These are phyloP conservation scores for Jamesozyma hellenica DNA, from an alignment of 805 yeast genomes.

Conservation along the genomic window DNA sequence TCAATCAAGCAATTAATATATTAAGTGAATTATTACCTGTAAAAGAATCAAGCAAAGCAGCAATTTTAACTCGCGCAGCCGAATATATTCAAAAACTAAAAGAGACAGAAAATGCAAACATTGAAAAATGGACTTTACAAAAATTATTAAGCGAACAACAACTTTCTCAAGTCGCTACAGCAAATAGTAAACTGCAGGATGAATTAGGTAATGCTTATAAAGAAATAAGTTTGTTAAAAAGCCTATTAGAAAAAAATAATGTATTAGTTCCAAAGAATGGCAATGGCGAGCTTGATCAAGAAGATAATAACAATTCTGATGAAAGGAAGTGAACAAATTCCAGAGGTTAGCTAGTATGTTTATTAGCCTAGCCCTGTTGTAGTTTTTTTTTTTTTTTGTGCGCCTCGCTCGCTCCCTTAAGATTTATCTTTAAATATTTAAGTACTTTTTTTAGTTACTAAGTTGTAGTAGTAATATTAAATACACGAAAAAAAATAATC, in stretches of 20 bases:
- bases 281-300: constrained; percentile 2
- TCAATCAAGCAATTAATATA: constrained; percentile 77
- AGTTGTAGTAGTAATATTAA: too few relatives aligned
- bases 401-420: too few relatives aligned
- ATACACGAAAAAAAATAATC: too few relatives aligned
- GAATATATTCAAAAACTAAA: constrained; percentile 84
- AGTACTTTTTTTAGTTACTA: too few relatives aligned
- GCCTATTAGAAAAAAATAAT: constrained; percentile 22
- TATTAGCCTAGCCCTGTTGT: too few relatives aligned
- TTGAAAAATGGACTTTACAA: constrained; percentile 92
- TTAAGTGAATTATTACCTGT: constrained; percentile 71
- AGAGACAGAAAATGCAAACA: constrained; percentile 79
- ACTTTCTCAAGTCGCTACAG: constrained; percentile 69
- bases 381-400: too few relatives aligned
- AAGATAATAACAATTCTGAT: background rate
- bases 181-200: constrained; percentile 77
- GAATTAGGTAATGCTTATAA: constrained; percentile 89
- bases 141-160: constrained; percentile 88
- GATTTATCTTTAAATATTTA: too few relatives aligned
- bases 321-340: too few relatives aligned
- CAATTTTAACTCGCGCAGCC: constrained; percentile 76
- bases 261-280: constrained; percentile 3
- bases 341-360: too few relatives aligned
- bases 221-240: constrained; percentile 79
- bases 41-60: constrained; percentile 75